Evolutionary conservation across 2,329 filamentous ascomycete genomes (phyloP).

Genomic region (Leptoxyphium fumago): DNA sequence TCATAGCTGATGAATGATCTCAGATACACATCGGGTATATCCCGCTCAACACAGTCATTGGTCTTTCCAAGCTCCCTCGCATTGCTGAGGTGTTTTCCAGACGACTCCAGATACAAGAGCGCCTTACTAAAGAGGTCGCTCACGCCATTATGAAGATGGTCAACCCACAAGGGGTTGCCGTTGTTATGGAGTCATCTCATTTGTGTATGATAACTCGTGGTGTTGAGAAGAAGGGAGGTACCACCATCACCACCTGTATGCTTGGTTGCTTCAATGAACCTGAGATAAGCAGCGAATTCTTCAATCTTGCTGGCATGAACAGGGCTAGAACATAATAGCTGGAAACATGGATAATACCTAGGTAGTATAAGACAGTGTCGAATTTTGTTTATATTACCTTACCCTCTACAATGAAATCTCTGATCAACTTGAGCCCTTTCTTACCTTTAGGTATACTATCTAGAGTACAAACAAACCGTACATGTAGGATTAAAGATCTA

Average conservation of each 20-base stretch:
- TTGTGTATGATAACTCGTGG: constrained; percentile 96
- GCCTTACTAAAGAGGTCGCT: constrained; percentile 82
- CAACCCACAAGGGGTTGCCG: constrained; percentile 78
- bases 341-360: too few species aligned
- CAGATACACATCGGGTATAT: constrained; percentile 99
- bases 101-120: constrained; percentile 81
- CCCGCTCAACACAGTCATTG: constrained; percentile 70
- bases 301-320: constrained; percentile 48
- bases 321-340: too few species aligned
- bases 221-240: constrained; percentile 70
- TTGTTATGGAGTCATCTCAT: constrained; percentile 87
- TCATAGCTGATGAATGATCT: not conserved
- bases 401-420: too few species aligned
- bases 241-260: constrained; percentile 83
- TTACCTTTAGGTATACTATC: too few species aligned
- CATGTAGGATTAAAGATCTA: too few species aligned
- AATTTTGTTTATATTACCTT: too few species aligned
- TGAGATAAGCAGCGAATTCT: constrained; percentile 77
- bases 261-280: constrained; percentile 81
- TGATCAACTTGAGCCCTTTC: too few species aligned
- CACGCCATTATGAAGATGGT: constrained; percentile 79
- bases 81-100: constrained; percentile 90
- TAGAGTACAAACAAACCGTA: too few species aligned
- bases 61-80: constrained; percentile 79
- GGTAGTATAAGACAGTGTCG: too few species aligned